These are phyloP conservation scores for Termitomyces titanicus DNA, from an alignment of 768 basidiomycete species.

Conservation along the genomic window DNA sequence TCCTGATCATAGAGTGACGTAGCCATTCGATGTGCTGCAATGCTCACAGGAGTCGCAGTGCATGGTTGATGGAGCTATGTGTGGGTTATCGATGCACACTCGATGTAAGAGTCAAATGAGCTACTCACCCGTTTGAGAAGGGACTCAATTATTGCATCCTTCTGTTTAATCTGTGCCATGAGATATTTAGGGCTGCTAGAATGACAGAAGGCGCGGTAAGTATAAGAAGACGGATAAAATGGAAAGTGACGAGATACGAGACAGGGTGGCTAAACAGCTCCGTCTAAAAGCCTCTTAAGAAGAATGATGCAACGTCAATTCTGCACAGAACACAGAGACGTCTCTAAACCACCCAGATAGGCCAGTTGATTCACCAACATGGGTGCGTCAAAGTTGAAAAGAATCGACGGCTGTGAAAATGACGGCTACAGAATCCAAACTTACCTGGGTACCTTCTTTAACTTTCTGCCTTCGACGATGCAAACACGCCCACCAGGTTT, in stretches of 20 bases:
- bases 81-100: slow-evolving; percentile 84
- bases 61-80: no score
- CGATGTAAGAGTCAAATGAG: neutral
- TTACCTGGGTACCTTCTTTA: slow-evolving; percentile 77
- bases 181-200: slow-evolving; percentile 82
- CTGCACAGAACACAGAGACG: no score
- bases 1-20: slow-evolving; percentile 72
- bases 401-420: no score
- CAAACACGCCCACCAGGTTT: slow-evolving; percentile 69
- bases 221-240: slow-evolving; percentile 21
- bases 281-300: no score
- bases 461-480: slow-evolving; percentile 82
- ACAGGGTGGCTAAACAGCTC: no score
- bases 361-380: no score
- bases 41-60: slow-evolving; percentile 74
- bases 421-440: slow-evolving; percentile 27
- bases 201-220: slow-evolving; percentile 34
- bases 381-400: no score
- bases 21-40: slow-evolving; percentile 75
- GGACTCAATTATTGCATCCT: slow-evolving; percentile 85
- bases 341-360: no score
- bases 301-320: no score
- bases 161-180: slow-evolving; percentile 81
- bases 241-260: no score
- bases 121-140: slow-evolving; percentile 71